Evolutionary conservation across 1,139 yeast species (phyloP), one percentile per base, ranked within the genome.

Genomic region (Hansenula sp.): DNA sequence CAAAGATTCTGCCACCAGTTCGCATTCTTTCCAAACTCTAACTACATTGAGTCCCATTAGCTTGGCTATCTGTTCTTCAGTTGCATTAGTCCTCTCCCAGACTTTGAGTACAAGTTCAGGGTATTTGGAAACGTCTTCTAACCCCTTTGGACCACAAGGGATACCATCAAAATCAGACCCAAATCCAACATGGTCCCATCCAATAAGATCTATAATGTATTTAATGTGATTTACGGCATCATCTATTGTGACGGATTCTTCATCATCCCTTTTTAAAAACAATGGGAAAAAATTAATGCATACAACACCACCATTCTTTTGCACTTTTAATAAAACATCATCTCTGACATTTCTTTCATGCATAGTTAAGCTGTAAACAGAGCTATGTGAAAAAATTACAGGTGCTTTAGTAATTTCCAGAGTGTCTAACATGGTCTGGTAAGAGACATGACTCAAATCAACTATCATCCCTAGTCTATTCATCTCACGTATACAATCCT

Each of bases 81-180:
- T 52, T 2, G 77, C 77, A 30, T 61, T 59, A 0, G 64, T 56
- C 5, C 55, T 51, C 32, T 61, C 60, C 73, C 73, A 70, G 18
- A 70, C 64, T 38, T 52, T 60, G 42, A 61, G 61, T 25, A 75
- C 52, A 38, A 75, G 57, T 36, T 71, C 75, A 0, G 80, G 80
- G 46, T 73, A 75, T 47, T 73, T 73, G 13, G 78, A 71, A 3
- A 73, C 79, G 48, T 73, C 77, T 47, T 73, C 79, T 17, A 75
- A 56, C 1, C 78, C 80, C 16, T 41, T 52, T 2, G 80, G 79
- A 2, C 73, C 75, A 12, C 50, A 50, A 2, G 70, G 71, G 29
- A 73, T 73, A 19, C 79, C 79, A 51, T 75, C 80, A 46, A 73
- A 74, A 53, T 75, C 80, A 3, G 74, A 66, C 1, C 80, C 80